Evolutionary conservation across 352 stramenopile genomes (phyloP), one percentile per base, ranked within the genome.

Genomic region (Phytophthora europaea): DNA sequence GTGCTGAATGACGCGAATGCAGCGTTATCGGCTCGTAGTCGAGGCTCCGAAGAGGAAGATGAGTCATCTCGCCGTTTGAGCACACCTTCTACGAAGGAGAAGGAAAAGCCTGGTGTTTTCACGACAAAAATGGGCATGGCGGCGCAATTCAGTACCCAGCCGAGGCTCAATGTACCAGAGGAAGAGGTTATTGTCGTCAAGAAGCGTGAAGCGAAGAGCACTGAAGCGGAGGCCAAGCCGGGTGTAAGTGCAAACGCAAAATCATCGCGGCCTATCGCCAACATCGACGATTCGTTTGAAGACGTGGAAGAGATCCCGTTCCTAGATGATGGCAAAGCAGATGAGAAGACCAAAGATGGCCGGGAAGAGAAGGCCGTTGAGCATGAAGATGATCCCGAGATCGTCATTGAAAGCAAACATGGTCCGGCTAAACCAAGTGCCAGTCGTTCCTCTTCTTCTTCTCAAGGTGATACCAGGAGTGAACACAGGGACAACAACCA

Each of bases 291-390:
- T 43, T 81, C 78, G n/a, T 82, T 90, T n/a, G 88, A 95, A 13
- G 88, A 94, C 26, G 80, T 95, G 2, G 88, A 95, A 57, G 88
- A 95, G 43, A 94, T 95, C 22, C 86, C 86, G 3, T 94, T 94
- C 66, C 56, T 95, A 1, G 85, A 94, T 43, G 83, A 92, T 23
- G 58, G 70, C 1, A 87, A 88, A 36, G 57, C 80, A 7, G 75
- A 91, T 15, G 47, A 79, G 0, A 91, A 92, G 64, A 22, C 36
- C 8, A 55, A 63, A 36, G 61, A 67, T 23, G 61, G 68, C 1
- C 28, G 22, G 10, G 74, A 85, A 31, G 57, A 70, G 31, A 78
- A 79, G 28, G 7, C 20, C 13, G 70, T 33, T 0, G 63, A 70
- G 16, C 65, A 79, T 10, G 82, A 88, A 38, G 78, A 93, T 26